Evolutionary conservation across 371 early-diverging fungal species (phyloP).

Genomic region (Gilbertella persicaria): DNA sequence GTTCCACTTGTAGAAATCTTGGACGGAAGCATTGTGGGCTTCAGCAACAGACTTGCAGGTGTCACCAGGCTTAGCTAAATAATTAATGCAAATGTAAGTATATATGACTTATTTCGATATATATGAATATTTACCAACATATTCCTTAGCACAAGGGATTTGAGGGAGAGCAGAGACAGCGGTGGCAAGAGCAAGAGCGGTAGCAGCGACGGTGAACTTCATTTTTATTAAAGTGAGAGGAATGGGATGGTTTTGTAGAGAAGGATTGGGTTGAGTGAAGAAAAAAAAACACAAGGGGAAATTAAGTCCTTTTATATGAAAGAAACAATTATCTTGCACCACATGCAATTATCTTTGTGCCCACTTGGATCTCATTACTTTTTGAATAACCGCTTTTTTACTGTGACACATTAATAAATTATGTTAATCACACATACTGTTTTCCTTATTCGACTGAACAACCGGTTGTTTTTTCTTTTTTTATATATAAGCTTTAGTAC

Average conservation of each 20-base stretch:
- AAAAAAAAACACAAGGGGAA: constrained; percentile 2
- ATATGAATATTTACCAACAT: constrained; percentile 18
- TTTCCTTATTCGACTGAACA: constrained; percentile 17
- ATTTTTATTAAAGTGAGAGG: constrained; percentile 28
- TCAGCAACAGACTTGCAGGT: constrained; percentile 17
- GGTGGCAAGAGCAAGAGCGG: constrained; percentile 21
- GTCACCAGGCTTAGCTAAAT: constrained; percentile 20
- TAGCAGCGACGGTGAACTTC: constrained; percentile 30
- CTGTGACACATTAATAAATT: constrained; percentile 25
- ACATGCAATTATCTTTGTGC: constrained; percentile 2
- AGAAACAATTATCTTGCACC: not conserved
- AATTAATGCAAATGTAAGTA: not conserved
- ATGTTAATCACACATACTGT: constrained; percentile 7
- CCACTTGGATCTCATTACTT: not conserved
- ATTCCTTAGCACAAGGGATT: constrained; percentile 9
- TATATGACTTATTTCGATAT: not conserved
- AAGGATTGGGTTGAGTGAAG: constrained; percentile 1
- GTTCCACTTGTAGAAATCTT: constrained; percentile 21
- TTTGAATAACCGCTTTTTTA: constrained; percentile 4
- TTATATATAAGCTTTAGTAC: no score
- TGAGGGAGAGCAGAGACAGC: constrained; percentile 14
- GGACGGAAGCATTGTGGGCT: constrained; percentile 1
- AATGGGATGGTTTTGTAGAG: constrained; percentile 18
- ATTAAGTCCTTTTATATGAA: constrained; percentile 7
- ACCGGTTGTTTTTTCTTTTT: not conserved